Conservation (phyloP, 768 basidiomycete genomes). For the Amanita exitialis region DNA sequence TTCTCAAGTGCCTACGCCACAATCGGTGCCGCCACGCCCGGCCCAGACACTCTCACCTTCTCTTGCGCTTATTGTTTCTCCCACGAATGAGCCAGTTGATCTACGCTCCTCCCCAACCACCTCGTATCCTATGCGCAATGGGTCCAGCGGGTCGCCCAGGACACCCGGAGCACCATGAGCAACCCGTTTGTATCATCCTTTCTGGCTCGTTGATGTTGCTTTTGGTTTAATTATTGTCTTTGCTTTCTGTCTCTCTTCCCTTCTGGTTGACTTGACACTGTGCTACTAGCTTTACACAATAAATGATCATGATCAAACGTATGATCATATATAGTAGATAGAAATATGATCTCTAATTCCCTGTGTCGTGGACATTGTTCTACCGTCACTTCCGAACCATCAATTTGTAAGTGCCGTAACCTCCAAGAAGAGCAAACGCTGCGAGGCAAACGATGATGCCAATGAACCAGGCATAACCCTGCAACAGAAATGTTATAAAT, state of each 20-base stretch:
- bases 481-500: background rate
- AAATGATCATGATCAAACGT: conserved; percentile 1
- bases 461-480: conserved; percentile 75
- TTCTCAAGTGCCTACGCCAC: background rate
- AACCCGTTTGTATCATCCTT: background rate
- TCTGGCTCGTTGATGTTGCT: background rate
- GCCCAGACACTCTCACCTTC: conserved; percentile 50
- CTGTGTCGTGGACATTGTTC: conserved; percentile 8
- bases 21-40: conserved; percentile 12
- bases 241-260: background rate
- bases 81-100: conserved; percentile 24
- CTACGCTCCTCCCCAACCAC: conserved; percentile 1
- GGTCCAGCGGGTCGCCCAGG: background rate
- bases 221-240: conserved; percentile 4
- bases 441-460: conserved; percentile 76
- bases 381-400: conserved; percentile 37
- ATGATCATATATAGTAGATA: conserved; percentile 1
- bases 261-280: conserved; percentile 1
- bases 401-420: conserved; percentile 69
- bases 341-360: background rate
- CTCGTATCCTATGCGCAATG: conserved; percentile 2
- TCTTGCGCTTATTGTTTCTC: conserved; percentile 56
- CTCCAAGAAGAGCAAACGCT: conserved; percentile 75
- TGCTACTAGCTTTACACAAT: conserved; percentile 6
- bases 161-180: conserved; percentile 2